Evolutionary conservation across 1,284 basidiomycete genomes (phyloP).

Genomic region (Malassezia equina): DNA sequence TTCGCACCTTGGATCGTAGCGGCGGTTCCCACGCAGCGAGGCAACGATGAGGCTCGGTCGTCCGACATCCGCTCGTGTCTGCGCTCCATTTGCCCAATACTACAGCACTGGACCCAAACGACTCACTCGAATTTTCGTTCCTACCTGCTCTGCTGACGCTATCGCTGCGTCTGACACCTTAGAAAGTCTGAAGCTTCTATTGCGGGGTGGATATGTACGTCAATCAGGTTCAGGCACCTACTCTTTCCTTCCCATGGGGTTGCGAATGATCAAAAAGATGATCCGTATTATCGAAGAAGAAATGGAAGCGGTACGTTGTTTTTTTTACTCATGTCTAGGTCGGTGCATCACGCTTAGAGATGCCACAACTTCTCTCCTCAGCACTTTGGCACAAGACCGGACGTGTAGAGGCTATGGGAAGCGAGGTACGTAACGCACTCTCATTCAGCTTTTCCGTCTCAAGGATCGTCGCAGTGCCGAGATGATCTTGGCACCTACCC

Average conservation of each 20-base stretch:
- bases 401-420: slow-evolving; percentile 37
- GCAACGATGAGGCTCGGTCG: not conserved
- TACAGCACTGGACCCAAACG: not conserved
- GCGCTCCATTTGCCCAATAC: not conserved
- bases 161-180: slow-evolving; percentile 2
- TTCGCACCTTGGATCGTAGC: not conserved
- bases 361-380: slow-evolving; percentile 44
- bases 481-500: slow-evolving; percentile 47
- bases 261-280: slow-evolving; percentile 44
- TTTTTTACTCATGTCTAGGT: slow-evolving; percentile 11
- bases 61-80: not conserved
- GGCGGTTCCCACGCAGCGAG: not conserved
- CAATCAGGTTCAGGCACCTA: slow-evolving; percentile 47
- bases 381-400: slow-evolving; percentile 43
- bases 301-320: slow-evolving; percentile 24
- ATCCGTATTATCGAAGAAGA: slow-evolving; percentile 41
- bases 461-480: slow-evolving; percentile 39
- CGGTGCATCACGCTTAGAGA: slow-evolving; percentile 38
- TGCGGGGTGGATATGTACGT: slow-evolving; percentile 43
- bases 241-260: slow-evolving; percentile 43
- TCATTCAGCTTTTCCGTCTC: slow-evolving; percentile 36
- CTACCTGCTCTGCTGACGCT: slow-evolving; percentile 12
- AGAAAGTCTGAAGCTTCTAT: slow-evolving; percentile 25
- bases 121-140: slow-evolving; percentile 13
- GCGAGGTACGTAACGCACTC: slow-evolving; percentile 21